These are phyloP conservation scores for Sporisorium graminicola DNA, from an alignment of 1,284 basidiomycete genomes.

Conservation along the genomic window DNA sequence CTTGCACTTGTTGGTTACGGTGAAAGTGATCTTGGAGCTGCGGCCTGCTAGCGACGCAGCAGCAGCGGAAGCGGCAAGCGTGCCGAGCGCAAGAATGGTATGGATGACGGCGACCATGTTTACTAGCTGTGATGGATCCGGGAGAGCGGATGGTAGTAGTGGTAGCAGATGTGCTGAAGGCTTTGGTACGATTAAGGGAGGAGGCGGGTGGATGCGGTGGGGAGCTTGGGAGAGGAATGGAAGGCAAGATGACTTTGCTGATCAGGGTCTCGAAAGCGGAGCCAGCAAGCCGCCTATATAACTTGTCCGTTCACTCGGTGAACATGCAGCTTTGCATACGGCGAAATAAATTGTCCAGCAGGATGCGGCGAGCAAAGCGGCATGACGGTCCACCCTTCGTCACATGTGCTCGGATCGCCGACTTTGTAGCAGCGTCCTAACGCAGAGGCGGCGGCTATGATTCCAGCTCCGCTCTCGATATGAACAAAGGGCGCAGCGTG, in stretches of 20 bases:
- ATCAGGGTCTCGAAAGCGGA: not conserved
- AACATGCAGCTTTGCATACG: slow-evolving; percentile 9
- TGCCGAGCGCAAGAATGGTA: slow-evolving; percentile 20
- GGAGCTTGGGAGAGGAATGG: not conserved
- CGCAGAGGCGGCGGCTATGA: not conserved
- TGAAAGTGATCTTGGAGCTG: slow-evolving; percentile 49
- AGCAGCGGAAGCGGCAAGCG: slow-evolving; percentile 22
- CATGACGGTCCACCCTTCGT: not conserved
- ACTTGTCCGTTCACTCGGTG: slow-evolving; percentile 7
- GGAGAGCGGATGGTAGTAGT: not conserved
- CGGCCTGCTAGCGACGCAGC: slow-evolving; percentile 22
- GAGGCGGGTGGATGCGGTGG: slow-evolving; percentile 2
- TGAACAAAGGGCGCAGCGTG: not conserved
- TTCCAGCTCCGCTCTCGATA: not conserved
- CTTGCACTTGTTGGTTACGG: slow-evolving; percentile 48
- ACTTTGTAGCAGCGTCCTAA: not conserved
- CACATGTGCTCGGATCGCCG: not conserved
- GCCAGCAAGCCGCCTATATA: slow-evolving; percentile 10
- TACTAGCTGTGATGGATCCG: not conserved
- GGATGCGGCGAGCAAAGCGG: not conserved
- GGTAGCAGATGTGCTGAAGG: slow-evolving; percentile 1
- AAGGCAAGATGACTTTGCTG: not conserved
- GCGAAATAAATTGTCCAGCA: not conserved
- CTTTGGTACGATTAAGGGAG: not conserved
- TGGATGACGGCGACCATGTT: slow-evolving; percentile 43